Base-by-base conservation (phyloP, 2,329 filamentous ascomycete species). In the Colletotrichum phormii region DNA sequence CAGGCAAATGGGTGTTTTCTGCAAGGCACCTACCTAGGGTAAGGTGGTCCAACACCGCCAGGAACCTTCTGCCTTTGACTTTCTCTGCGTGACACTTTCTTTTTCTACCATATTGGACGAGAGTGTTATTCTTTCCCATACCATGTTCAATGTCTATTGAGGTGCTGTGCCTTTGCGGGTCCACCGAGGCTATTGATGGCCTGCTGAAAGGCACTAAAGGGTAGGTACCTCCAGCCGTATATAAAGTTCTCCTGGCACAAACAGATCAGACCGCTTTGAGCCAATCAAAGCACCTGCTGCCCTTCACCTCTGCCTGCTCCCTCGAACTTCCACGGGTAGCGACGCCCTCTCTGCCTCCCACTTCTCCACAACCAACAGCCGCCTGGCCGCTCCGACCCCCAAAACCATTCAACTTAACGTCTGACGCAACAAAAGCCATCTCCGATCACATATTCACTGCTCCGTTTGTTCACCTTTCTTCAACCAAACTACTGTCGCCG, bases 341-440 rank as follows among this genome's bases (percentile, higher is more conserved):
- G 37, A 64, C 31, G 26, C 57, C 31, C 53, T 57, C 67, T 13
- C 61, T 42, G 31, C 54, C 61, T 62, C 33, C 26, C 13, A 33
- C 57, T 64, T 65, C 66, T 54, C 54, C 66, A 72, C 70, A 60
- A 57, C 13, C 70, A 42, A 53, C 33, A 33, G 12, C 58, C 35
- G 65, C 57, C 46, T 63, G 51, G 55, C 54, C 46, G 46, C 37
- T 31, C 57, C 57, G 24, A 49, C 35, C 42, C 58, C 59, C 61
- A 51, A 63, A 65, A 61, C 59, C 22, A 35, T 13, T 37, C 53
- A 46, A 55, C 54, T 53, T 18, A 73, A 70, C 66, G 54, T 65
- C 67, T 65, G 59, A 63, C 53, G 64, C 49, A 11, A 64, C 70
- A 54, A 64, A 60, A 60, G 60, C 24, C 66, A 65, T 65, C 60